Conservation (phyloP, 768 basidiomycete genomes). For the Podaxis sp. region DNA sequence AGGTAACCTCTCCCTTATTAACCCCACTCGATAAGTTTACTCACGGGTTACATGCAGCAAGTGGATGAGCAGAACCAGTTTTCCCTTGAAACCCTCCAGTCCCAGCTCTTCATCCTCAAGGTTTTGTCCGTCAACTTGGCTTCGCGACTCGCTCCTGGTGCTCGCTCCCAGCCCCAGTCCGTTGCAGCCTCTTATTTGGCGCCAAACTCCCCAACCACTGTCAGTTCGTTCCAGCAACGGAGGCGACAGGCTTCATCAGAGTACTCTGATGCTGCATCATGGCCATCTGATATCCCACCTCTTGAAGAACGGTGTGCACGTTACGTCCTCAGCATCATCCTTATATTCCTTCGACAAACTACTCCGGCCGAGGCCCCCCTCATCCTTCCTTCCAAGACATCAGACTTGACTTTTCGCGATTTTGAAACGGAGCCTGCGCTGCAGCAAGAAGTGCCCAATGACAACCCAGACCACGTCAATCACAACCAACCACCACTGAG, state of each 20-base stretch:
- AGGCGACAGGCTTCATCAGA: conserved; percentile 44
- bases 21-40: conserved; percentile 3
- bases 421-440: conserved; percentile 53
- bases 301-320: conserved; percentile 81
- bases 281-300: conserved; percentile 56
- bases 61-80: conserved; percentile 51
- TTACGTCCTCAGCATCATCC: conserved; percentile 81
- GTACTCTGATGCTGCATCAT: conserved; percentile 21
- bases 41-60: conserved; percentile 39
- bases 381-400: conserved; percentile 57
- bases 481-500: conserved; percentile 29
- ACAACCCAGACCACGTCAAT: conserved; percentile 7
- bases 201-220: conserved; percentile 37
- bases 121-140: conserved; percentile 77
- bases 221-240: conserved; percentile 28
- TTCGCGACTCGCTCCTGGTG: conserved; percentile 65
- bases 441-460: conserved; percentile 27
- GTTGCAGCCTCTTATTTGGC: conserved; percentile 24
- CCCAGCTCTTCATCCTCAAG: conserved; percentile 84
- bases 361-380: conserved; percentile 53
- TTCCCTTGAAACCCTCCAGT: conserved; percentile 76
- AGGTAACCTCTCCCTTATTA: conserved; percentile 43
- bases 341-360: conserved; percentile 78
- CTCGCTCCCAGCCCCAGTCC: conserved; percentile 29
- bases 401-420: conserved; percentile 68